Evolutionary conservation across 192 early-diverging fungal genomes (phyloP), one percentile per base, ranked within the genome.

Genomic region (Chytriomyces sp.): DNA sequence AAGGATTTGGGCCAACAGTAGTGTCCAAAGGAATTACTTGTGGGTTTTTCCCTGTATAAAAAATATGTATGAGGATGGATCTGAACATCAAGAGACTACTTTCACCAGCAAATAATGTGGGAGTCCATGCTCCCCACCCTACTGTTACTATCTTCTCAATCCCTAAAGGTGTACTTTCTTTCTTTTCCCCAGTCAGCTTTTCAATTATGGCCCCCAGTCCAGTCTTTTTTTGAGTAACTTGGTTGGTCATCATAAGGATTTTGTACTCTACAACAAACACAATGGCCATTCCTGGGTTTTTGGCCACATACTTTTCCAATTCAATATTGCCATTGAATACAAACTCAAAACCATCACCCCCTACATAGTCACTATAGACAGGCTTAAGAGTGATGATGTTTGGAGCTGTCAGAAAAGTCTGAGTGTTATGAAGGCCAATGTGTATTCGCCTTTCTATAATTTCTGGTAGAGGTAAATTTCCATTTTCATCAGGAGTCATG

Each of bases 371-470:
- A 30, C 62, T 63, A 40, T 74, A 59, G 28, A 68, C 56, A 37
- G 66, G 41, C 34, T 77, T 65, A 25, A 78, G 72, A 5, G 62
- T 78, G 25, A 75, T 68, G 63, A 81, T 73, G 54, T 73, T 44
- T 28, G 84, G 81, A 1, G 59, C 30, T 8, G 52, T 17, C 6
- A 86, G 25, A 61, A 86, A 86, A 19, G 70, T 72, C 49, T 78
- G 77, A 25, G 71, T 68, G 69, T 86, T 86, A 70, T 86, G 84
- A 39, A 84, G 67, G 4, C 84, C 82, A 63, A 86, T 71, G 64
- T 84, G 78, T 14, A 86, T 44, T 8, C 82, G 41, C 0, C 84
- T 67, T 55, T 86, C 84, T 5, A 78, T 37, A 31, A 86, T 77
- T 19, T 53, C 41, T 14, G 83, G 71, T 5, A 71, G 28, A 33